phyloP scores from a whole-genome alignment of 2,329 filamentous ascomycete species.

The Coleophoma cylindrospora region DNA sequence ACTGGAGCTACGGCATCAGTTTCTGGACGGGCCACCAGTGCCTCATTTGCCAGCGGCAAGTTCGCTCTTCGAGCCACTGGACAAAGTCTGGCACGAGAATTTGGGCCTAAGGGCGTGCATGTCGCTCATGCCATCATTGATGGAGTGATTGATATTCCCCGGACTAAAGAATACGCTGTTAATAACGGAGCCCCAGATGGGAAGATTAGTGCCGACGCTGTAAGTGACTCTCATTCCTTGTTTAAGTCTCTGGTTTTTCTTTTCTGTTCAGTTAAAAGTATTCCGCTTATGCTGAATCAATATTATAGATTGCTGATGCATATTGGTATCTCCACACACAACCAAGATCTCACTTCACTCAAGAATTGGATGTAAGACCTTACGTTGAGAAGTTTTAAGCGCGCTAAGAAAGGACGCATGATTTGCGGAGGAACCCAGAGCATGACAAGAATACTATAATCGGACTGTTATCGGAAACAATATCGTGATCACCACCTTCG shows the following conservation, averaged over 20 bases:
- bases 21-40: slow-evolving; percentile 64
- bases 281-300: not conserved
- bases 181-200: slow-evolving; percentile 44
- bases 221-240: slow-evolving; percentile 38
- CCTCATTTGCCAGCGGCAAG: slow-evolving; percentile 72
- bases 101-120: slow-evolving; percentile 78
- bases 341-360: slow-evolving; percentile 72
- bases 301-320: slow-evolving; percentile 70
- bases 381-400: slow-evolving; percentile 68
- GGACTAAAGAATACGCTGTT: slow-evolving; percentile 47
- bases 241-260: not conserved
- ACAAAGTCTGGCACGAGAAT: slow-evolving; percentile 76
- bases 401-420: no score
- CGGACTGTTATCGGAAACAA: no score
- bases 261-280: not conserved
- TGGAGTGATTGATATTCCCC: slow-evolving; percentile 77
- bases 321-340: slow-evolving; percentile 86
- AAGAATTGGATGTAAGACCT: slow-evolving; percentile 75
- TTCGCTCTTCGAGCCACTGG: slow-evolving; percentile 71
- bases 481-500: no score
- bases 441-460: no score
- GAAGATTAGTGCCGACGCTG: slow-evolving; percentile 71
- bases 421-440: no score
- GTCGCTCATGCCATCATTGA: slow-evolving; percentile 80
- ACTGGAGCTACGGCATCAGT: slow-evolving; percentile 82